These are phyloP conservation scores for Xylariaceae sp. DNA, from an alignment of 2,329 filamentous ascomycete species.

Conservation along the genomic window DNA sequence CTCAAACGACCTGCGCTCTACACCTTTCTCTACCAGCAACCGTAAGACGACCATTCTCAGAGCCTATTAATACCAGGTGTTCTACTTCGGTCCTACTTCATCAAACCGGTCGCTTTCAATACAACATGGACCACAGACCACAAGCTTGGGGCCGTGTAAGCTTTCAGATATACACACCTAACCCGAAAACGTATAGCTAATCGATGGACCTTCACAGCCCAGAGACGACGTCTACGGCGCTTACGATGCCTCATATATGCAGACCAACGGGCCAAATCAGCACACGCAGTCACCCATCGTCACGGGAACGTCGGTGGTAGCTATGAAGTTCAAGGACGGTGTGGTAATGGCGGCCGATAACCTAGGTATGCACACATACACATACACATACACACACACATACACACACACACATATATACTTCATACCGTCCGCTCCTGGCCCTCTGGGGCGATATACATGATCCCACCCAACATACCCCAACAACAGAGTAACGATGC, in stretches of 20 bases:
- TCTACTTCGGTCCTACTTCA: constrained; percentile 7
- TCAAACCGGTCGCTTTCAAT: constrained; percentile 11
- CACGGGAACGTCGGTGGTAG: constrained; percentile 93
- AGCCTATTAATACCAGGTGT: constrained; percentile 2
- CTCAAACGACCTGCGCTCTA: constrained; percentile 6
- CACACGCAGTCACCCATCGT: constrained; percentile 93
- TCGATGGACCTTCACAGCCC: constrained; percentile 63
- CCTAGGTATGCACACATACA: constrained; percentile 64
- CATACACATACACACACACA: not conserved
- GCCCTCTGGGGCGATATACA: too few species aligned
- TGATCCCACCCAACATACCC: too few species aligned
- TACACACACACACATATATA: not conserved
- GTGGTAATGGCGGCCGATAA: constrained; percentile 98
- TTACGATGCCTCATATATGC: constrained; percentile 87
- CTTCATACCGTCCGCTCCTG: constrained; percentile 12
- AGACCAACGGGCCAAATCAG: constrained; percentile 70
- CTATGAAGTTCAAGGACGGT: constrained; percentile 93
- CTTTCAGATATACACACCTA: constrained; percentile 24
- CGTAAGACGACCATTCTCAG: not conserved
- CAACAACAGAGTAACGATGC: too few species aligned
- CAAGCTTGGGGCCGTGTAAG: constrained; percentile 74
- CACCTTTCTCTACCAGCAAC: constrained; percentile 16
- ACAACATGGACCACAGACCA: constrained; percentile 70
- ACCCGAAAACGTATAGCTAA: constrained; percentile 17
- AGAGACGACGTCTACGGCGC: constrained; percentile 95